These are phyloP conservation scores for Phoma sp. DNA, from an alignment of 2,329 filamentous ascomycete species.

Conservation along the genomic window DNA sequence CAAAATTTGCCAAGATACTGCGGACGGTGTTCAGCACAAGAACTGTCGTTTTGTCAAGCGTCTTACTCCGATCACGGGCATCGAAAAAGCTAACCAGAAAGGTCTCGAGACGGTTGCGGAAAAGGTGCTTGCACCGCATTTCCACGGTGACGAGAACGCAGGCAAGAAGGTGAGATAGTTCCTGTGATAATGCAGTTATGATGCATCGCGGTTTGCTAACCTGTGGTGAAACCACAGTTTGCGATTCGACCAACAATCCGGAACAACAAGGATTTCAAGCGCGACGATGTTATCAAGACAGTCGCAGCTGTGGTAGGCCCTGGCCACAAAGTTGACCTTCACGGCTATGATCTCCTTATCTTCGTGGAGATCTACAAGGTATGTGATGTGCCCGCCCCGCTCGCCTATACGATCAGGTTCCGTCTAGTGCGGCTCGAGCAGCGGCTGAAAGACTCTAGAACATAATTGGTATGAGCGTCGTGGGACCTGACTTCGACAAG, in stretches of 20 bases:
- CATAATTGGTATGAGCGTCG: constrained; percentile 79
- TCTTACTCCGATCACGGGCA: constrained; percentile 64
- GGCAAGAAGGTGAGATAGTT: constrained; percentile 58
- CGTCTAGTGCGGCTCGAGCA: constrained; percentile 12
- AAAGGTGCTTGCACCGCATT: constrained; percentile 68
- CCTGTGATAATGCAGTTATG: constrained; percentile 13
- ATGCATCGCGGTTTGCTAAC: constrained; percentile 26
- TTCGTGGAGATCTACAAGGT: constrained; percentile 83
- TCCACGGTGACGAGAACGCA: constrained; percentile 59
- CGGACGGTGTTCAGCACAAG: constrained; percentile 57
- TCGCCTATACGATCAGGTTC: no score
- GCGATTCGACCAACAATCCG: constrained; percentile 82
- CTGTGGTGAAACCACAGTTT: constrained; percentile 60
- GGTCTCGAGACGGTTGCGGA: constrained; percentile 70
- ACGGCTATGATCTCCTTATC: constrained; percentile 77
- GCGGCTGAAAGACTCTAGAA: constrained; percentile 57
- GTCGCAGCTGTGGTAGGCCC: constrained; percentile 70
- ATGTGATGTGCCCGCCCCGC: constrained; percentile 35
- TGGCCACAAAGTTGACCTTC: constrained; percentile 78
- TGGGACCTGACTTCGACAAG: constrained; percentile 73
- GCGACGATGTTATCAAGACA: constrained; percentile 72
- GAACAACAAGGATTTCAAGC: constrained; percentile 72
- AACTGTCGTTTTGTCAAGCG: constrained; percentile 65
- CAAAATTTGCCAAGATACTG: constrained; percentile 63
- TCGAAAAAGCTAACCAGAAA: constrained; percentile 71